Base-by-base conservation (phyloP, 148 eudicot genomes). In the Dysphania ambrosioides region DNA sequence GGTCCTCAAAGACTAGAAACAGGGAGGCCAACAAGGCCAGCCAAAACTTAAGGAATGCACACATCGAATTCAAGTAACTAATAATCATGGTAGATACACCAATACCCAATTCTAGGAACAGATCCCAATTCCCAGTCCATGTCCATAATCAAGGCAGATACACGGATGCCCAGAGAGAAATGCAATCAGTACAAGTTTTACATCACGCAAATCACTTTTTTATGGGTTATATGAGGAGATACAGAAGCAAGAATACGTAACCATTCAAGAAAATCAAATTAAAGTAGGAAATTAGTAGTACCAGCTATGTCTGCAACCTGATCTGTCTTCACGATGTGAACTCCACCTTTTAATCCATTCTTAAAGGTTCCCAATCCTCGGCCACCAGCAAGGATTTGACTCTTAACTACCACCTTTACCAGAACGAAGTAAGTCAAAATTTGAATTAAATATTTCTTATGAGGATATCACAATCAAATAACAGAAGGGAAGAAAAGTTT, bases 351-450 rank as follows among this genome's bases (percentile, higher is more conserved):
- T 27, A 90, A 82, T 40, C 97, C 98, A 78, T 78, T 92, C 83
- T 90, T 90, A 82, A 95, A 95, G 23, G 91, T 95, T 72, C 97
- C 98, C 81, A 95, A 77, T 61, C 98, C 98, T 78, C 97, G 86
- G 32, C 97, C 98, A 81, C 98, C 97, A 82, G 97, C 98, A 75
- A 95, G 93, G 66, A 95, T 80, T 88, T 92, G 97, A 74, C 97
- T 92, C 85, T 95, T 95, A 73, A 92, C 98, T 24, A 95, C 98
- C 79, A 92, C 77, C 98, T 95, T 81, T 74, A 85, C 32, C 74
- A 73, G 72, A 65, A 56, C 7, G 78, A 32, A 12, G 3, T 13
- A 44, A 35, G 29, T 26, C 47, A 49, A 47, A 21, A n/a, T 15
- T 41, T 40, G 9, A 13, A 60, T 11, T 16, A 9, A 15, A 2